Base-by-base conservation (phyloP, 192 early-diverging fungal genomes). In the Coemansia sp. region DNA sequence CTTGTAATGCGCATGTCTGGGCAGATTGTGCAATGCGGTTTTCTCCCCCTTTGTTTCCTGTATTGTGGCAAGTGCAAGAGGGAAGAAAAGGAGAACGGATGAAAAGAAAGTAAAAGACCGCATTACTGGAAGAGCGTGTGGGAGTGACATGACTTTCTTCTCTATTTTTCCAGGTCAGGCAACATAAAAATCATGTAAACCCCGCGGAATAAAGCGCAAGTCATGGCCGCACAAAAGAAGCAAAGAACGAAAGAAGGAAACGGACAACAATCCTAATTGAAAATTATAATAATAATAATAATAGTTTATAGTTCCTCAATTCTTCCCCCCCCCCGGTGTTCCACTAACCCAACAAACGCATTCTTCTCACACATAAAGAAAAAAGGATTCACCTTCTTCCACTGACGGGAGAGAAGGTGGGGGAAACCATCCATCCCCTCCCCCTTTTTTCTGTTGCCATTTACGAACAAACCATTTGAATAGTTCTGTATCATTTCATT, bases 61-160 rank as follows among this genome's bases (percentile, higher is more conserved):
- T 41, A 59, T 59, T 59, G 57, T 59, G 39, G 57, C 57, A 59
- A 18, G 57, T 41, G 52, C 19, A 41, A 59, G 40, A n/a, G 16
- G 21, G 21, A 21, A 41, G 38, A 59, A 41, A 10, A 15, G 12
- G 47, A 48, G 12, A 48, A n/a, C 47, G 12, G 12, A 48, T n/a
- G 12, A 48, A 48, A 48, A 48, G 5, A 48, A 48, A n/a, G 47
- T n/a, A 48, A 59, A 41, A 59, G 39, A 39, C 52, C 52, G 52
- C 16, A 50, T 50, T 15, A 18, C 48, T 18, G 19, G 19, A 16
- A 49, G 48, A 49, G 49, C 3, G 32, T 32, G 32, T 32, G 32
- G 32, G 4, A 32, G 32, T 32, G 32, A 32, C 32, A 32, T 32
- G 32, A 2, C 32, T 32, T 32, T 32, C 4, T 32, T 32, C 32